Percentiles rank a stretch among this genome's conserved stretches.
These are phyloP conservation scores for Populus nigra DNA, from an alignment of 345 rosid genomes.

Conservation along the genomic window DNA sequence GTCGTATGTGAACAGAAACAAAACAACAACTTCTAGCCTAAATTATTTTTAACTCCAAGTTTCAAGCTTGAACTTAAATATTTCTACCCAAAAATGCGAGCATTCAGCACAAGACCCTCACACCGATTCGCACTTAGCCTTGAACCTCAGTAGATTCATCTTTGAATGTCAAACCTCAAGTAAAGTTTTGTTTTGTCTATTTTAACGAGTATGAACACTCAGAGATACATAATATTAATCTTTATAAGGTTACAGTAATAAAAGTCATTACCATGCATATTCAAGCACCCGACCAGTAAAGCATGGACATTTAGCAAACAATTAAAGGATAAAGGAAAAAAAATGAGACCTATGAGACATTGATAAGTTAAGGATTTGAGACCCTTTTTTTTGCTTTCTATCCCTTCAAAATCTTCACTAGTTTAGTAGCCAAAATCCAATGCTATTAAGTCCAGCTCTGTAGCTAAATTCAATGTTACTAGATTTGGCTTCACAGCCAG, in stretches of 20 bases:
- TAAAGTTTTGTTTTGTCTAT: neutral
- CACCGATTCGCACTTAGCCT: neutral
- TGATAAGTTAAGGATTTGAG: neutral
- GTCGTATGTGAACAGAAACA: neutral
- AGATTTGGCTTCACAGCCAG: no score
- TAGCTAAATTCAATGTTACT: accelerated
- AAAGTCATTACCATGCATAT: neutral
- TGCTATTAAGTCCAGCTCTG: accelerated
- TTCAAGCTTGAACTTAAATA: neutral
- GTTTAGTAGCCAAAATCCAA: no score
- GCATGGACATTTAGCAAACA: neutral
- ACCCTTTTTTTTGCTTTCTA: no score
- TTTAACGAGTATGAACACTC: neutral
- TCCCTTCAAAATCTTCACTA: neutral
- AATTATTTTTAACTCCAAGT: neutral
- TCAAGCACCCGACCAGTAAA: neutral
- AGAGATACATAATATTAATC: neutral
- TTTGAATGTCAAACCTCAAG: neutral
- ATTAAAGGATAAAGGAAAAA: neutral
- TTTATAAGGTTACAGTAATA: neutral
- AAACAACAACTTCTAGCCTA: neutral
- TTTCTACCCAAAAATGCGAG: neutral
- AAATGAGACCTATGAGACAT: neutral
- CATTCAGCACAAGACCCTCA: neutral
- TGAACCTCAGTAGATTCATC: neutral